phyloP scores from a whole-genome alignment of 2,329 filamentous ascomycete species.

The Plectosphaerella sp. region DNA sequence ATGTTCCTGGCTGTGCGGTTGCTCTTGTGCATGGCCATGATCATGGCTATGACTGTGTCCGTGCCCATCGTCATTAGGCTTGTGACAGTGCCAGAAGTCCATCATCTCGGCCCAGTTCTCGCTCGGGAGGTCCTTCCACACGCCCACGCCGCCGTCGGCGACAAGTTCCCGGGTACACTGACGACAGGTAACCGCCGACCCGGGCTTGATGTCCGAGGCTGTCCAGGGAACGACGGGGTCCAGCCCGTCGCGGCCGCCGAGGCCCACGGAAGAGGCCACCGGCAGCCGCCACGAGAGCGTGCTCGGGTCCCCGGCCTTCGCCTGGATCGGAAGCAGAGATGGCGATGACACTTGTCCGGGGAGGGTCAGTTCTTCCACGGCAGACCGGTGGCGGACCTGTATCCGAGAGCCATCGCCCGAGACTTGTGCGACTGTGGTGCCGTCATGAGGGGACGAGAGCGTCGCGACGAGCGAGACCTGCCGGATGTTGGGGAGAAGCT shows the following conservation, averaged over 20 bases:
- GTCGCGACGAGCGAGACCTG: conserved; percentile 57
- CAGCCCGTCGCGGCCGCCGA: conserved; percentile 20
- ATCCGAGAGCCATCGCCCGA: conserved; percentile 40
- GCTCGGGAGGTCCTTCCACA: conserved; percentile 91
- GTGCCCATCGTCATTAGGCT: conserved; percentile 59
- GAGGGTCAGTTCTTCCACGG: conserved; percentile 29
- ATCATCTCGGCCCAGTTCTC: conserved; percentile 99
- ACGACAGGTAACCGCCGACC: conserved; percentile 38
- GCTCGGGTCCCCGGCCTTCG: conserved; percentile 8
- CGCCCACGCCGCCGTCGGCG: conserved; percentile 29
- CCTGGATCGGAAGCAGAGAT: conserved; percentile 31
- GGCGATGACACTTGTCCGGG: conserved; percentile 34
- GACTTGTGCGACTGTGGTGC: conserved; percentile 37
- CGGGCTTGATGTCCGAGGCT: conserved; percentile 39
- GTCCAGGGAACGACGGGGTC: conserved; percentile 46
- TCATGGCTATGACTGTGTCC: conserved; percentile 23
- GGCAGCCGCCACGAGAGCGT: conserved; percentile 52
- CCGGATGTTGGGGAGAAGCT: conserved; percentile 60
- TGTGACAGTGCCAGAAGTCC: conserved; percentile 99
- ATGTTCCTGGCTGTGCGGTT: conserved; percentile 26
- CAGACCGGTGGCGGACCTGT: conserved; percentile 41
- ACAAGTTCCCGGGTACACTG: conserved; percentile 34
- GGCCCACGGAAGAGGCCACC: conserved; percentile 16
- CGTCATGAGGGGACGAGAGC: conserved; percentile 37
- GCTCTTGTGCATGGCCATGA: conserved; percentile 2